Evolutionary conservation across 129 eudicot species (phyloP), one percentile per base, ranked within the genome.

Genomic region (Centella asiatica): DNA sequence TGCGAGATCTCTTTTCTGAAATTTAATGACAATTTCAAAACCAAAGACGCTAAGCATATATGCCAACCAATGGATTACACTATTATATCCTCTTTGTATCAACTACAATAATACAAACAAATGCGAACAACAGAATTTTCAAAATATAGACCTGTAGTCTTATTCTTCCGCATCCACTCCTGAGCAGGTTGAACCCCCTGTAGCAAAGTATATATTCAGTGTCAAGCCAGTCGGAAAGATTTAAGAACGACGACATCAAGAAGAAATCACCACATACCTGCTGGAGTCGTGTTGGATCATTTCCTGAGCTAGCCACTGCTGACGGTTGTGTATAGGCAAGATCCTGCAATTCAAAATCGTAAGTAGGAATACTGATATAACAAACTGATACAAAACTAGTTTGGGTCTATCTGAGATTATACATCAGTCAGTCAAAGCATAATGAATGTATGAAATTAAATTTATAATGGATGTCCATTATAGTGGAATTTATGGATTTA

Each of bases 121-220:
- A 23, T 12, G 19, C 0, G 15, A 14, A 2, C 28, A 33, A 33
- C 20, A 10, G 63, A 14, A 39, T 17, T 57, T 12, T n/a, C 63
- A 34, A 53, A 6, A 20, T 54, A 6, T 6, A 6, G 71, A 88
- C 97, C 97, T 85, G 88, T 57, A 45, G 95, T 76, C 70, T 85
- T 88, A 72, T 80, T 87, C 70, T 87, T 87, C 95, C 96, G 78
- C 84, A 78, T 85, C 96, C 95, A 87, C 18, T 88, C 95, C 69
- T 82, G 96, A 33, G 83, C 64, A 42, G 76, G 74, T 66, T 68
- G 89, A 50, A 64, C 58, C 24, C 82, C 84, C 84, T 81, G 79
- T 37, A 67, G 14, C 15, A 56, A 4, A 48, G 44, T 18, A 45
- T 13, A 44, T 29, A 14, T 9, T 28, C 66, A 39, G 51, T 11